phyloP scores from a whole-genome alignment of 2,329 filamentous ascomycete species.

The Xylaria arbuscula region DNA sequence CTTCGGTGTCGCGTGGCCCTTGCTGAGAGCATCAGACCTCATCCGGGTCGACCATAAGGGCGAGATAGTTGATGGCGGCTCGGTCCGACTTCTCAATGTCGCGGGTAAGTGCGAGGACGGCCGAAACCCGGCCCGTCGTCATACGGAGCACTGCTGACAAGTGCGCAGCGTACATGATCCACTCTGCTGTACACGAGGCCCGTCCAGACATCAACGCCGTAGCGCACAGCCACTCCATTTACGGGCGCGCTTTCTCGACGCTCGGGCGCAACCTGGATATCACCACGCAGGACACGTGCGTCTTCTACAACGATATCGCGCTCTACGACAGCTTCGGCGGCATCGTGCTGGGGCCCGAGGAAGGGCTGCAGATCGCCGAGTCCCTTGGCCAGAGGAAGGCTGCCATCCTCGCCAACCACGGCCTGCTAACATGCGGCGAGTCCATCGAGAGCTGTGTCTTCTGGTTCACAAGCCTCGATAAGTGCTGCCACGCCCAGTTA shows the following conservation, averaged over 20 bases:
- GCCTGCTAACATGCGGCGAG: conserved; percentile 62
- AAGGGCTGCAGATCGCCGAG: conserved; percentile 61
- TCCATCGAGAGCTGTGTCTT: conserved; percentile 64
- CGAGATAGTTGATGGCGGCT: conserved; percentile 71
- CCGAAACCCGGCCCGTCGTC: neutral
- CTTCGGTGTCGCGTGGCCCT: conserved; percentile 70
- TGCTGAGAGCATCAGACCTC: conserved; percentile 73
- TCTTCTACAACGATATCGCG: conserved; percentile 65
- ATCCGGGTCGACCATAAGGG: conserved; percentile 72
- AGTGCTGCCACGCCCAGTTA: conserved; percentile 60
- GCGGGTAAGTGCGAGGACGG: conserved; percentile 40
- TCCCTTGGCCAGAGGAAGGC: conserved; percentile 62
- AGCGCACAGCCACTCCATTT: conserved; percentile 65
- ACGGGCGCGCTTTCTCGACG: conserved; percentile 68
- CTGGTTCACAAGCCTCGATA: conserved; percentile 65
- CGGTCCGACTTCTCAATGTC: conserved; percentile 51
- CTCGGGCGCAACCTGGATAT: conserved; percentile 72
- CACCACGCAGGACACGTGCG: conserved; percentile 71
- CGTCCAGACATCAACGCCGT: conserved; percentile 66
- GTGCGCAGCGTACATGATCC: conserved; percentile 59
- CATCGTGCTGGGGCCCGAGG: conserved; percentile 63
- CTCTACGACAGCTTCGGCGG: conserved; percentile 62
- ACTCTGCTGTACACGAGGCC: conserved; percentile 64
- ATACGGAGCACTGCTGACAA: conserved; percentile 12
- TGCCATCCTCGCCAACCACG: conserved; percentile 66